Evolutionary conservation across 1,284 basidiomycete genomes (phyloP).

Genomic region (Hortiboletus rubellus): DNA sequence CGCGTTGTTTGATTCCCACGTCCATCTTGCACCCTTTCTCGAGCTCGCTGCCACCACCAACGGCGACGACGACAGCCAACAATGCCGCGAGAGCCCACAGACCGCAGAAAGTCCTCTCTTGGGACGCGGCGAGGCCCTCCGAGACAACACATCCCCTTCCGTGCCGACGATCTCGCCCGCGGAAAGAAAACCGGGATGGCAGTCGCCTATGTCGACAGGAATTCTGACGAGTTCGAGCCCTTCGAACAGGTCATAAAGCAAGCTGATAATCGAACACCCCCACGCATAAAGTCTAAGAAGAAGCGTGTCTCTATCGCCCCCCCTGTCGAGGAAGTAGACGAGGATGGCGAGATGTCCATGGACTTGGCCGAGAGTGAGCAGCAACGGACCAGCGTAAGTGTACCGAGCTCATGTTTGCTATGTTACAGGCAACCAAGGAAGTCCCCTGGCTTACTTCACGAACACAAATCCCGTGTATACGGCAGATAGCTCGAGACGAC

Average conservation of each 20-base stretch:
- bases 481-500: slow-evolving; percentile 47
- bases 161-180: slow-evolving; percentile 68
- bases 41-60: slow-evolving; percentile 11
- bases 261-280: slow-evolving; percentile 63
- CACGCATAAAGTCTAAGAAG: slow-evolving; percentile 49
- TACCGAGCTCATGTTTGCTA: slow-evolving; percentile 8
- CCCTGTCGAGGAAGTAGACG: slow-evolving; percentile 46
- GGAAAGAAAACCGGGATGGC: slow-evolving; percentile 76
- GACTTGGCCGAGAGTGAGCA: slow-evolving; percentile 60
- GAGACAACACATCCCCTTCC: slow-evolving; percentile 70
- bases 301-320: slow-evolving; percentile 43
- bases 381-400: not conserved
- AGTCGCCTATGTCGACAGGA: slow-evolving; percentile 65
- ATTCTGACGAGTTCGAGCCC: slow-evolving; percentile 83
- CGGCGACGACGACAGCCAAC: slow-evolving; percentile 33
- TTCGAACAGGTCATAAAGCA: slow-evolving; percentile 74
- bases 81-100: slow-evolving; percentile 30
- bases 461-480: slow-evolving; percentile 49
- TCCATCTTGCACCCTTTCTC: not conserved
- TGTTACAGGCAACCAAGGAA: slow-evolving; percentile 34
- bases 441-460: slow-evolving; percentile 56
- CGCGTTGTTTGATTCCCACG: slow-evolving; percentile 33
- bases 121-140: slow-evolving; percentile 38
- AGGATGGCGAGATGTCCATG: slow-evolving; percentile 72
- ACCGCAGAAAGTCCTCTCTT: slow-evolving; percentile 36